phyloP scores from a whole-genome alignment of 257 asterid genomes.

The Mentha longifolia region DNA sequence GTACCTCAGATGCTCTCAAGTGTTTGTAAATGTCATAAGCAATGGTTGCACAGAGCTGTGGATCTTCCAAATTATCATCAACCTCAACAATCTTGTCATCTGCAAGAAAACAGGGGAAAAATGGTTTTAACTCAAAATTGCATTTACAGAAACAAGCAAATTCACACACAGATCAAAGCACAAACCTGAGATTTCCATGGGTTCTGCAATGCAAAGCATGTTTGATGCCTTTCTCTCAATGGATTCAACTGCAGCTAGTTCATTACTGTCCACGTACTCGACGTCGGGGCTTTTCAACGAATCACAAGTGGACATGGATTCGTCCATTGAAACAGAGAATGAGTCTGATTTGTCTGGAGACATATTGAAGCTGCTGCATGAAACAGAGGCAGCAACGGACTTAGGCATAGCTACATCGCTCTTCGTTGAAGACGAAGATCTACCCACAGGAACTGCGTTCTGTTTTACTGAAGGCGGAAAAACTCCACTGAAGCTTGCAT shows the following conservation, averaged over 20 bases:
- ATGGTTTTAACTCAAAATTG: constrained; percentile 10
- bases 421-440: constrained; percentile 41
- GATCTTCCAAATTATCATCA: constrained; percentile 72
- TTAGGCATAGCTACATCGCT: constrained; percentile 40
- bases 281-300: constrained; percentile 83
- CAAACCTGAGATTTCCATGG: constrained; percentile 56
- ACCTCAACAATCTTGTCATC: constrained; percentile 60
- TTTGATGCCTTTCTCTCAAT: constrained; percentile 62
- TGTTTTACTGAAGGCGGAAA: constrained; percentile 47
- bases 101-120: constrained; percentile 32
- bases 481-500: constrained; percentile 43
- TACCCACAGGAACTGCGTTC: constrained; percentile 38
- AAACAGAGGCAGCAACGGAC: constrained; percentile 29
- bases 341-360: constrained; percentile 64
- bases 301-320: constrained; percentile 84
- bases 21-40: constrained; percentile 93
- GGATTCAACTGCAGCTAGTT: constrained; percentile 59
- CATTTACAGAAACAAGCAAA: not conserved
- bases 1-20: constrained; percentile 88
- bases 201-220: constrained; percentile 70
- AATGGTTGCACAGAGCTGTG: constrained; percentile 86
- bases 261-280: constrained; percentile 78
- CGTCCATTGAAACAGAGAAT: constrained; percentile 75
- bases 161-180: constrained; percentile 28
- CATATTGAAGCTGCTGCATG: constrained; percentile 40